Conservation (phyloP, 2,329 filamentous ascomycete genomes). For the Hypoxylon sp. region DNA sequence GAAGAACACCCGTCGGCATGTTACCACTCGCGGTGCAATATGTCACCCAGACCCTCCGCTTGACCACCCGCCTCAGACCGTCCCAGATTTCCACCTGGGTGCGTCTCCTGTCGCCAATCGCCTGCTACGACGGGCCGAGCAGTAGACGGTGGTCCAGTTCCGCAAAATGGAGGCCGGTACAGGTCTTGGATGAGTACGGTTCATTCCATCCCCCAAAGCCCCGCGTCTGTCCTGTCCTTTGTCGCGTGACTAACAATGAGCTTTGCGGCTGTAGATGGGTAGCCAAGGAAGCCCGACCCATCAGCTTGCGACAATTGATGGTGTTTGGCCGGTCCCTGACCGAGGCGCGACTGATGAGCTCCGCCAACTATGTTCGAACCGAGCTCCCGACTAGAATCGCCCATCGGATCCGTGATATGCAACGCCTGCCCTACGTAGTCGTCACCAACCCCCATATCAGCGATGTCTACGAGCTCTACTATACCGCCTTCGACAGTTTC, state of each 20-base stretch:
- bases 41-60: conserved; percentile 54
- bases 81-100: conserved; percentile 23
- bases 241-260: conserved; percentile 35
- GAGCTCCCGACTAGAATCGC: conserved; percentile 92
- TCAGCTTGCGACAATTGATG: conserved; percentile 94
- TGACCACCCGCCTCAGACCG: conserved; percentile 40
- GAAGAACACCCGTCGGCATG: conserved; percentile 57
- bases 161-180: conserved; percentile 70
- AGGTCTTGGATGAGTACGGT: conserved; percentile 72
- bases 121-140: conserved; percentile 31
- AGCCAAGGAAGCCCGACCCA: conserved; percentile 89
- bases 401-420: conserved; percentile 96
- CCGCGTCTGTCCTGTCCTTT: conserved; percentile 1
- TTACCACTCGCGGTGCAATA: conserved; percentile 60
- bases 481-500: conserved; percentile 93
- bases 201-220: conserved; percentile 10
- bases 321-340: conserved; percentile 96
- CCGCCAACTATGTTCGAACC: conserved; percentile 96
- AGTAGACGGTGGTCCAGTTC: conserved; percentile 49
- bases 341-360: conserved; percentile 88
- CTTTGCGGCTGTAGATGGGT: conserved; percentile 77
- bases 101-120: conserved; percentile 29
- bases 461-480: conserved; percentile 96
- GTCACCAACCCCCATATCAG: conserved; percentile 95
- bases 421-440: conserved; percentile 93